Conservation (phyloP, 768 basidiomycete species). For the Cubamyces lactineus region DNA sequence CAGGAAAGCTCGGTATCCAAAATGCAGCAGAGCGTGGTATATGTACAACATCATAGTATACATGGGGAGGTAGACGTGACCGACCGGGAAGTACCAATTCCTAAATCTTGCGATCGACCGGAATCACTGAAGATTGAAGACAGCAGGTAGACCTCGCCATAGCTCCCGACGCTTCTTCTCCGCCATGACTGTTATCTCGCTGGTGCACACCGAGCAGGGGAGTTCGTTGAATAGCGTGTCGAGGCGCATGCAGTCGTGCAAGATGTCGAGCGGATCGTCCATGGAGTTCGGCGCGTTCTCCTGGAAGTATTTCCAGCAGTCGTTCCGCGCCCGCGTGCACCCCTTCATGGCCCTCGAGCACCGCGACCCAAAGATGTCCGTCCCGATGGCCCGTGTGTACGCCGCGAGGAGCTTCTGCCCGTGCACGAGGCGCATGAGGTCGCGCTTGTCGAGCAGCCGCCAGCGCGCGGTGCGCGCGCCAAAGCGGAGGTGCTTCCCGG, state of each 20-base stretch:
- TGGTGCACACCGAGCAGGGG: constrained; percentile 33
- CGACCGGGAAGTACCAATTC: not conserved
- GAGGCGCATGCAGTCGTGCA: constrained; percentile 34
- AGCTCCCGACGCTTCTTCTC: constrained; percentile 35
- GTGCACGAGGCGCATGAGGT: constrained; percentile 36
- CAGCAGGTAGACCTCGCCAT: constrained; percentile 34
- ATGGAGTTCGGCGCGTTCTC: constrained; percentile 37
- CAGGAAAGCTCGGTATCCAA: not conserved
- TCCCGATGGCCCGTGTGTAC: constrained; percentile 35
- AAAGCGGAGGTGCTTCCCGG: constrained; percentile 36
- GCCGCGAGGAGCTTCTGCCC: constrained; percentile 35
- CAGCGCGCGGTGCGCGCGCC: constrained; percentile 36
- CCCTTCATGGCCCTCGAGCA: constrained; percentile 32
- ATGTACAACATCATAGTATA: not conserved
- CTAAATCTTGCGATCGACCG: not conserved
- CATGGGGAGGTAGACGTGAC: too few relatives aligned
- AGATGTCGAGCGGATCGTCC: constrained; percentile 37
- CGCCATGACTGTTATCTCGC: constrained; percentile 30
- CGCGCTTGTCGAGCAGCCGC: constrained; percentile 33
- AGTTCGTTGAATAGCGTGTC: constrained; percentile 33
- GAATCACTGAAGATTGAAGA: constrained; percentile 32
- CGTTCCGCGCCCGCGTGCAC: constrained; percentile 32
- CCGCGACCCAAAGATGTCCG: constrained; percentile 33
- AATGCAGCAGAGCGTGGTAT: not conserved
- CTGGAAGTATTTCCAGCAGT: constrained; percentile 39